phyloP scores from a whole-genome alignment of 2,329 filamentous ascomycete species.

The Aspergillus versicolor region DNA sequence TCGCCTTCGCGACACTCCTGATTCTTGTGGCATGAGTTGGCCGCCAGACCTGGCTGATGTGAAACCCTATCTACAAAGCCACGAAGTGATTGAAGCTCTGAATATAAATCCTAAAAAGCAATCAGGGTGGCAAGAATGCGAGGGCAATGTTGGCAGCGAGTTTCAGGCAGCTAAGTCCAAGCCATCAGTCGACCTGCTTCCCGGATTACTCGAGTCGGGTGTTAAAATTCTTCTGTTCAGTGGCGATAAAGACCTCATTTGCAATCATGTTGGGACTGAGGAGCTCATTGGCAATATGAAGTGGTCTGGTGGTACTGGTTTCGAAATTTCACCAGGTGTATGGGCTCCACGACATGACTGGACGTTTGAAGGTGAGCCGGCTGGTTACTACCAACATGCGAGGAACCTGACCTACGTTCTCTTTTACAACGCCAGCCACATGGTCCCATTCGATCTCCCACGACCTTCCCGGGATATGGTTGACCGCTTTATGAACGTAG shows the following conservation, averaged over 20 bases:
- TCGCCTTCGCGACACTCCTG: constrained; percentile 74
- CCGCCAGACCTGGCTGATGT: constrained; percentile 78
- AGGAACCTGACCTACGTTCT: constrained; percentile 93
- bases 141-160: constrained; percentile 68
- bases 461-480: constrained; percentile 91
- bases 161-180: constrained; percentile 71
- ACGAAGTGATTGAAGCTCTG: constrained; percentile 76
- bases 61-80: constrained; percentile 77
- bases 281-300: constrained; percentile 83
- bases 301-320: constrained; percentile 90
- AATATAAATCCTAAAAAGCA: constrained; percentile 80
- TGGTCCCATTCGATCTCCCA: constrained; percentile 95
- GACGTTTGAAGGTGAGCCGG: constrained; percentile 85
- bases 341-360: constrained; percentile 91
- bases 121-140: constrained; percentile 90
- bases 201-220: constrained; percentile 69
- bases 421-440: constrained; percentile 94
- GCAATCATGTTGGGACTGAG: constrained; percentile 95
- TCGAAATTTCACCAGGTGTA: constrained; percentile 81
- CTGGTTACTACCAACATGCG: constrained; percentile 91
- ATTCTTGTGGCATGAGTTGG: constrained; percentile 97
- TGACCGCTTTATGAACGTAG: constrained; percentile 90
- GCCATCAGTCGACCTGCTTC: constrained; percentile 72
- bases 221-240: constrained; percentile 85
- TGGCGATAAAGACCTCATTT: constrained; percentile 90